Conservation (phyloP, 2,329 filamentous ascomycete species). For the Colletotrichum sp. region DNA sequence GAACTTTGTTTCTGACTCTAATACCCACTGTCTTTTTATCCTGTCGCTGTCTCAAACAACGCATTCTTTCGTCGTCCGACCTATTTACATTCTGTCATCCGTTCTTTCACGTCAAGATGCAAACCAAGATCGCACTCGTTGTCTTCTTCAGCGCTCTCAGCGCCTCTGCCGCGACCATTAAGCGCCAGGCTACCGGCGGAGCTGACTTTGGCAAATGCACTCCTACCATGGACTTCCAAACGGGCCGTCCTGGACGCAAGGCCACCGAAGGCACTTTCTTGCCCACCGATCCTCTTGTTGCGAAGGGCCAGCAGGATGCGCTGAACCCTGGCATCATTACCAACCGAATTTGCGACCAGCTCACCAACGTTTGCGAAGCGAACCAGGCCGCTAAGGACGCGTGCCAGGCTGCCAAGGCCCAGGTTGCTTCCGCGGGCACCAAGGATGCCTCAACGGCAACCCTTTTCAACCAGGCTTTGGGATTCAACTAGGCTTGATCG, state of each 20-base stretch:
- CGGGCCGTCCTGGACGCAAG: constrained; percentile 56
- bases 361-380: constrained; percentile 63
- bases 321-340: constrained; percentile 70
- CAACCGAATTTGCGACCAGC: constrained; percentile 65
- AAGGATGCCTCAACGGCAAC: constrained; percentile 54
- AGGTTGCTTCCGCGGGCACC: constrained; percentile 54
- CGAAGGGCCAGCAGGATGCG: constrained; percentile 61
- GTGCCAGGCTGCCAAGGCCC: constrained; percentile 52
- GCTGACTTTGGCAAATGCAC: constrained; percentile 55
- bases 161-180: neutral
- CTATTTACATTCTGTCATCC: neutral
- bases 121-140: neutral
- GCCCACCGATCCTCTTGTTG: constrained; percentile 58
- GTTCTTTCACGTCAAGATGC: neutral
- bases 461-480: constrained; percentile 48
- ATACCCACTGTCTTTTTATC: neutral
- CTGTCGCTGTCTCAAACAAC: neutral
- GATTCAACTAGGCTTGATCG: constrained; percentile 38
- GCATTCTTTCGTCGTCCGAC: neutral
- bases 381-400: constrained; percentile 58
- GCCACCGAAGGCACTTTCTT: constrained; percentile 63
- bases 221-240: constrained; percentile 61
- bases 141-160: neutral
- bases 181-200: constrained; percentile 26
- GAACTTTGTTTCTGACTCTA: neutral